Conservation (phyloP, 1,284 basidiomycete species). For the Leccinum variabile region DNA sequence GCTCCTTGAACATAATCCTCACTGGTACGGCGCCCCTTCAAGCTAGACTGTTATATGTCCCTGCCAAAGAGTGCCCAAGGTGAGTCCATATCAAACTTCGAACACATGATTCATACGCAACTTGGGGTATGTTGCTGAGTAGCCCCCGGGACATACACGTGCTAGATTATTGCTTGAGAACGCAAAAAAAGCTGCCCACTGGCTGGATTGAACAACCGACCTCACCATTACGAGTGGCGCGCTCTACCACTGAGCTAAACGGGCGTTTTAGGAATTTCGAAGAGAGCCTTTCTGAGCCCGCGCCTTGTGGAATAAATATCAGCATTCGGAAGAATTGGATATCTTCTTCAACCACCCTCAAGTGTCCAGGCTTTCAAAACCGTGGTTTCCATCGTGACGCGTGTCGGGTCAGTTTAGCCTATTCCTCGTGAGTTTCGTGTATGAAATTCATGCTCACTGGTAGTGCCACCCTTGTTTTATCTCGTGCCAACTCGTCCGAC, state of each 20-base stretch:
- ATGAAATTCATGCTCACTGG: background rate
- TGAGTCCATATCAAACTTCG: background rate
- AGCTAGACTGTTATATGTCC: background rate
- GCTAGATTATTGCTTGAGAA: no score
- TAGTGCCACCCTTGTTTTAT: background rate
- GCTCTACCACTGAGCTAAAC: conserved; percentile 51
- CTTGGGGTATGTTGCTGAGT: background rate
- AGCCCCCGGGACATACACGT: no score
- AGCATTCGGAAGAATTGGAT: background rate
- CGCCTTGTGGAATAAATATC: background rate
- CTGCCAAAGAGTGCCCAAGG: background rate
- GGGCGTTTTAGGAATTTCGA: conserved; percentile 10
- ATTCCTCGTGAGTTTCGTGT: background rate
- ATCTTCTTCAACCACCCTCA: background rate
- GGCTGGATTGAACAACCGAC: conserved; percentile 50
- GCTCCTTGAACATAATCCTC: background rate
- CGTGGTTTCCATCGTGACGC: background rate
- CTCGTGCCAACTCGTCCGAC: background rate
- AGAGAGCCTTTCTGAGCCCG: background rate
- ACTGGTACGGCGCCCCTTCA: background rate
- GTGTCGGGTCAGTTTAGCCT: background rate
- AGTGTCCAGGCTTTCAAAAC: background rate
- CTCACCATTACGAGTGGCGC: conserved; percentile 51
- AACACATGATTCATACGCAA: background rate
- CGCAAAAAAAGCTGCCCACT: conserved; percentile 22